Evolutionary conservation across 805 yeast genomes (phyloP).

Genomic region (Metschnikowia baotianmanensis): DNA sequence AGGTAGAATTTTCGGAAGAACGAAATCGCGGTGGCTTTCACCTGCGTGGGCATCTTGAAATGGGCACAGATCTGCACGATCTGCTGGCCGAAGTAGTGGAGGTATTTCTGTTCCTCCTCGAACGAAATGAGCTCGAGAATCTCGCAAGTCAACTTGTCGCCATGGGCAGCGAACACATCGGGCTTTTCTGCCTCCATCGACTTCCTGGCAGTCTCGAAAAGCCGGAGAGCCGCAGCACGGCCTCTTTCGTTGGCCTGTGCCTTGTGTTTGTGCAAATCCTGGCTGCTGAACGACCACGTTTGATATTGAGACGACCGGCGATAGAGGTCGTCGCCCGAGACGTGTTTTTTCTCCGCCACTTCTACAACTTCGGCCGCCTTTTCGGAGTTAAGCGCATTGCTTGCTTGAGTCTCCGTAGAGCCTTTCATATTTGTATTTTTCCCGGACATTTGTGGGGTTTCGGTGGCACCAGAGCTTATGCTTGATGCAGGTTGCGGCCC

Average conservation of each 20-base stretch:
- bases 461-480: not conserved
- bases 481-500: not conserved
- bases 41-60: conserved; percentile 85
- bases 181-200: conserved; percentile 22
- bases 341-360: conserved; percentile 15
- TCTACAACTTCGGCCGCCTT: not conserved
- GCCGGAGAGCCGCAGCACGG: conserved; percentile 28
- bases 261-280: conserved; percentile 51
- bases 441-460: not conserved
- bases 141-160: conserved; percentile 29
- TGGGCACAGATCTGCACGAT: conserved; percentile 67
- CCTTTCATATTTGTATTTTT: not conserved
- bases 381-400: not conserved
- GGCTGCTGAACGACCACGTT: conserved; percentile 77
- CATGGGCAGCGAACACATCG: conserved; percentile 30
- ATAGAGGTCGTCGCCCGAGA: conserved; percentile 82
- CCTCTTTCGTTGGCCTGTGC: conserved; percentile 57
- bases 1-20: conserved; percentile 81
- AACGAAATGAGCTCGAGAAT: conserved; percentile 47
- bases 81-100: conserved; percentile 70
- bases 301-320: conserved; percentile 83
- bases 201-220: conserved; percentile 26
- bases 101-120: conserved; percentile 69
- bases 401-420: not conserved
- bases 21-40: conserved; percentile 79